Conservation (phyloP, 2,329 filamentous ascomycete genomes). For the Mycogone perniciosa region DNA sequence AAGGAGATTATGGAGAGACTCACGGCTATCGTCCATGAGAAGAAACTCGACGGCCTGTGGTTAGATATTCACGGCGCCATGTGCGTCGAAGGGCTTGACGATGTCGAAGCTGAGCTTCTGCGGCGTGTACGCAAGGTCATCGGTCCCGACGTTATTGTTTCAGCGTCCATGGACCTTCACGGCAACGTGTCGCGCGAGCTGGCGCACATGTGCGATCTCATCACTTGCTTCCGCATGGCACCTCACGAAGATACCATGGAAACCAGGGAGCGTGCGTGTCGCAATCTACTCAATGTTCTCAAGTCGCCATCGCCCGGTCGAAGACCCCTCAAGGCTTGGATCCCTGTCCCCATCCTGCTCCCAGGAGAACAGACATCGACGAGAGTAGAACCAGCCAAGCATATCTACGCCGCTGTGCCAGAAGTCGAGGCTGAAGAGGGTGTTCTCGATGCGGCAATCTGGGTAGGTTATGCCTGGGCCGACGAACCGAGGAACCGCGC, state of each 20-base stretch:
- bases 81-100: conserved; percentile 44
- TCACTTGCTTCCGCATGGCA: conserved; percentile 48
- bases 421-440: conserved; percentile 33
- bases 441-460: conserved; percentile 46
- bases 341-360: conserved; percentile 44
- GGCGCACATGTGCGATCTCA: conserved; percentile 42
- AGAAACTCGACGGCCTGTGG: conserved; percentile 42
- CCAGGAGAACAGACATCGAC: conserved; percentile 52
- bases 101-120: conserved; percentile 42
- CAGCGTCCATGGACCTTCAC: conserved; percentile 50
- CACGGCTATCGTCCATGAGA: conserved; percentile 25
- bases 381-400: conserved; percentile 43
- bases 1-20: conserved; percentile 36
- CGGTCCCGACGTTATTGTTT: conserved; percentile 40
- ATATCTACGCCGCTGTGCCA: conserved; percentile 43
- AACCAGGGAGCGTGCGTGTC: conserved; percentile 45
- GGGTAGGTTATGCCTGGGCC: conserved; percentile 52
- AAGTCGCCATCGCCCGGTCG: conserved; percentile 15
- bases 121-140: conserved; percentile 38
- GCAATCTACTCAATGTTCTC: conserved; percentile 39
- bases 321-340: conserved; percentile 45
- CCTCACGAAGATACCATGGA: conserved; percentile 45
- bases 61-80: conserved; percentile 52
- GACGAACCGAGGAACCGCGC: conserved; percentile 48
- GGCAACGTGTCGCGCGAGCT: conserved; percentile 46